Evolutionary conservation across 768 basidiomycete species (phyloP), one percentile per base, ranked within the genome.

Genomic region (Pleurotus cornucopiae): DNA sequence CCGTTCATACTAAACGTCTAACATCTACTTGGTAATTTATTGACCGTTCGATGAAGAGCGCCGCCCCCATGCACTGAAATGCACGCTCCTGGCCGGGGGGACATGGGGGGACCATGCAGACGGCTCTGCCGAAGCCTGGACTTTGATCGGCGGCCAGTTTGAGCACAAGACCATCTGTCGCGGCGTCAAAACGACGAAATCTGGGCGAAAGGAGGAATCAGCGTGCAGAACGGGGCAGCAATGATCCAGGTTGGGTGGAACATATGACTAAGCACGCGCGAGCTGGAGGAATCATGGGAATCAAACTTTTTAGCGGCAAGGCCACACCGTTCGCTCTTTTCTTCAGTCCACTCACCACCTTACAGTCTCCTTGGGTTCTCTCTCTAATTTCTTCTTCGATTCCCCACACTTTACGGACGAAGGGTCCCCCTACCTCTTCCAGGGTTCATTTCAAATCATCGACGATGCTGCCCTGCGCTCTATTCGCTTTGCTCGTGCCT

Each of bases 401-500:
- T 39, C 51, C 37, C 23, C 18, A 20, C 39, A 9, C 38, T 40
- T 47, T 47, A 13, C 46, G 21, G 13, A 47, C 46, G 46, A 25
- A 20, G 18, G 21, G 30, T 34, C 7, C 39, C 39, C 41, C 51
- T 41, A 16, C 41, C 6, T 11, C n/a, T 44, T 44, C 20, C 6
- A 44, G 2, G 20, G 20, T 44, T 44, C 20, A 44, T n/a, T 44
- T 39, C 51, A 21, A 16, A 41, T n/a, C 55, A 21, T n/a, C 51
- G 11, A 44, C 34, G 21, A 57, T 62, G 59, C 34, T 62, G 3
- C 57, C 63, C 49, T 48, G 60, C 48, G 57, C 63, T 40, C 58
- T 74, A 23, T 59, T 73, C 40, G 61, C 63, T 14, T 49, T 64
- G 2, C 47, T 76, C 9, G 62, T 64, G 3, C 71, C 76, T 2